Conservation (phyloP, 2,329 filamentous ascomycete species). For the Bipolaris sorokiniana region DNA sequence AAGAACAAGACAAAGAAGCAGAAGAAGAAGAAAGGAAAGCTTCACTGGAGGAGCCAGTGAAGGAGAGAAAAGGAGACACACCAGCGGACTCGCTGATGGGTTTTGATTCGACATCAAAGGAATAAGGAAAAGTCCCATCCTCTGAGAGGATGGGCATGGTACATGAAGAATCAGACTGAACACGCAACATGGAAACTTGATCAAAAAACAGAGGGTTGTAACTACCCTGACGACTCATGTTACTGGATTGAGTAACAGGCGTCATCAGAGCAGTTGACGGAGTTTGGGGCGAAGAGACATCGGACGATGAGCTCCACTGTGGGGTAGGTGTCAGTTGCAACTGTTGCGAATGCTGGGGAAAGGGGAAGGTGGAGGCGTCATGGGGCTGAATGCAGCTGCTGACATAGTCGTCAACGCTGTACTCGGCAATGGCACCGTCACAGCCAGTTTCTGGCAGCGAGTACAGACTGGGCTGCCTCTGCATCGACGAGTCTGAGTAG, state of each 20-base stretch:
- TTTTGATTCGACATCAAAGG: slow-evolving; percentile 43
- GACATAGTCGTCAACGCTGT: slow-evolving; percentile 48
- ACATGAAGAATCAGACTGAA: slow-evolving; percentile 51
- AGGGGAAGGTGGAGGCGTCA: slow-evolving; percentile 29
- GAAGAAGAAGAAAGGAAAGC: slow-evolving; percentile 39
- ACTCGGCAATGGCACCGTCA: slow-evolving; percentile 38
- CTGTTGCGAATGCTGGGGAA: slow-evolving; percentile 29
- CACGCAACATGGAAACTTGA: slow-evolving; percentile 53
- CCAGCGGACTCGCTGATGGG: slow-evolving; percentile 41
- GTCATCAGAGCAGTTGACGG: slow-evolving; percentile 47
- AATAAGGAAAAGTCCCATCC: slow-evolving; percentile 46
- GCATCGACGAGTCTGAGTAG: slow-evolving; percentile 34
- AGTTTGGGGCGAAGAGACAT: slow-evolving; percentile 48
- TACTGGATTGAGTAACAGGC: slow-evolving; percentile 48
- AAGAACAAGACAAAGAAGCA: slow-evolving; percentile 31
- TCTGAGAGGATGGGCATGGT: slow-evolving; percentile 45
- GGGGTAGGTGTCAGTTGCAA: slow-evolving; percentile 40
- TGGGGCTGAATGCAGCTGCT: slow-evolving; percentile 37
- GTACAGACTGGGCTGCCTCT: slow-evolving; percentile 30
- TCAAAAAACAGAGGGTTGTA: slow-evolving; percentile 50
- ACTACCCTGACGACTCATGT: slow-evolving; percentile 57
- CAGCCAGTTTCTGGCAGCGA: slow-evolving; percentile 31
- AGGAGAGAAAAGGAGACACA: slow-evolving; percentile 41
- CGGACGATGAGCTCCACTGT: slow-evolving; percentile 43
- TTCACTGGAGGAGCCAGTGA: slow-evolving; percentile 48